Conservation (phyloP, 208 protist genomes). For the Blastocrithidia nonstop region DNA sequence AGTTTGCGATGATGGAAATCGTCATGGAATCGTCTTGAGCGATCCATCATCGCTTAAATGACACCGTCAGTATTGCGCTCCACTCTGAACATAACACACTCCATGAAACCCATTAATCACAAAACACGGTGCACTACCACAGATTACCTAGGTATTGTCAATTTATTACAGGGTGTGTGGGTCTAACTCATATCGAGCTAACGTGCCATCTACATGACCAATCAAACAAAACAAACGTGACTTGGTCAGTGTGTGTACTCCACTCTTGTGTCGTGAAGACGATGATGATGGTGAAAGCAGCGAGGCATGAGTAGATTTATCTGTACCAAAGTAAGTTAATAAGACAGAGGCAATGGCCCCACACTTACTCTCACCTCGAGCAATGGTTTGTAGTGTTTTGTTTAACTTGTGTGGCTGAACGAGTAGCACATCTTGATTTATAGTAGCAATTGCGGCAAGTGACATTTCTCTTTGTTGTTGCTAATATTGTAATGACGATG, state of each 20-base stretch:
- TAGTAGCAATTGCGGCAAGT: slow-evolving; percentile 55
- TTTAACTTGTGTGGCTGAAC: slow-evolving; percentile 36
- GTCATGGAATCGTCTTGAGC: slow-evolving; percentile 53
- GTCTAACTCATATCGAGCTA: slow-evolving; percentile 57
- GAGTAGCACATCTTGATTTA: slow-evolving; percentile 47
- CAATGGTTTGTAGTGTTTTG: slow-evolving; percentile 50
- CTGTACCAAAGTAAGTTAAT: slow-evolving; percentile 39
- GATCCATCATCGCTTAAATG: slow-evolving; percentile 28
- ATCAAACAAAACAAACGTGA: slow-evolving; percentile 49
- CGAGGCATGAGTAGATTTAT: too few species aligned
- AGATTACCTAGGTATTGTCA: slow-evolving; percentile 22
- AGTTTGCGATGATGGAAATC: slow-evolving; percentile 31
- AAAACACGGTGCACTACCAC: slow-evolving; percentile 41
- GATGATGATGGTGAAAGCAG: too few species aligned
- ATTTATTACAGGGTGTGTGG: slow-evolving; percentile 33
- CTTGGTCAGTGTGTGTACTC: too few species aligned
- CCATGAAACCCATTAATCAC: slow-evolving; percentile 52
- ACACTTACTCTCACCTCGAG: background rate
- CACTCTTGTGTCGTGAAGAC: too few species aligned
- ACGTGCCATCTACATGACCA: slow-evolving; percentile 48
- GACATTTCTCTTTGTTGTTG: slow-evolving; percentile 6
- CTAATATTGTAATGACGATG: slow-evolving; percentile 4
- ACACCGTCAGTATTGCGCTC: slow-evolving; percentile 54
- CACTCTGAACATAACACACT: slow-evolving; percentile 53
- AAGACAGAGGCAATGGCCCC: slow-evolving; percentile 44